Base-by-base conservation (phyloP, 2,329 filamentous ascomycete species). In the Colletotrichum tropicale region DNA sequence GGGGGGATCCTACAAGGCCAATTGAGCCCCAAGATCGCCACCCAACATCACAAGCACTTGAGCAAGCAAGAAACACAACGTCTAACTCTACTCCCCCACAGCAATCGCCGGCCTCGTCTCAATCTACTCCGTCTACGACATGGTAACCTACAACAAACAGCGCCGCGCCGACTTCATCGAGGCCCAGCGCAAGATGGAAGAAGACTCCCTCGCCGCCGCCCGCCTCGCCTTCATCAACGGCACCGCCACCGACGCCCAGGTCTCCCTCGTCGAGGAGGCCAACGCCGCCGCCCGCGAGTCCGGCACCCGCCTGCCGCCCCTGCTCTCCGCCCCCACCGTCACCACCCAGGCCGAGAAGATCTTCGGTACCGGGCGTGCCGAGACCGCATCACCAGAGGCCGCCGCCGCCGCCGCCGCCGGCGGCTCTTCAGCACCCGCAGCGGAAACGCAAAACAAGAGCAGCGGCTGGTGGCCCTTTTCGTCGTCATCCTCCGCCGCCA, bases 201-300 rank as follows among this genome's bases (percentile, higher is more conserved):
- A 86, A 79, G 89, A 91, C 84, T 86, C 87, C 77, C 88, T 92
- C 71, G 87, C 89, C 77, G 87, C 87, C 77, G 91, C 91, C 66
- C 90, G 91, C 34, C 84, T 92, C 21, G 90, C 91, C 75, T 92
- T 91, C 84, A 89, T 92, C 85, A 89, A 88, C 76, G 89, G 89
- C 80, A 85, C 87, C 43, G 91, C 91, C 30, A 90, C 88, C 71
- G 87, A 89, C 60, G 90, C 91, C 62, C 91, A 92, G 82, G 86
- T 88, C 66, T 80, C 83, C 36, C 86, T 92, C 72, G 91, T 92
- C 66, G 91, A 92, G 78, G 89, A 91, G 71, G 89, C 89, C 76
- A 88, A 90, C 78, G 86, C 83, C 73, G 84, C 86, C 64, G 89
- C 89, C 73, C 85, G 86, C 75, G 82, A 84, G 67, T 81, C 82